Percentiles rank a stretch among this genome's conserved stretches.
phyloP scores from a whole-genome alignment of 257 asterid species.

The Striga asiatica region DNA sequence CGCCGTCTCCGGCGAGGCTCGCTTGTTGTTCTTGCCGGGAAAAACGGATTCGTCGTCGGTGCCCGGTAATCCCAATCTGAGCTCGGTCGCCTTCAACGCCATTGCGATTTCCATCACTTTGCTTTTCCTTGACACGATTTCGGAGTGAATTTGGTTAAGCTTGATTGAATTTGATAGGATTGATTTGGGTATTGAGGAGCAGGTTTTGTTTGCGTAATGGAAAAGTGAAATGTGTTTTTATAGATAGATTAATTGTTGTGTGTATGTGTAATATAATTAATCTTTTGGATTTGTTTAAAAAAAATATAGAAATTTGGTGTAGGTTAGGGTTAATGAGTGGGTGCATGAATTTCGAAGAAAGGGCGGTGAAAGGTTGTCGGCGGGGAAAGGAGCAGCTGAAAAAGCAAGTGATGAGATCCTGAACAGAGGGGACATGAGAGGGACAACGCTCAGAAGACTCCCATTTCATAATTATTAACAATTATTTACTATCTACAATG shows the following conservation, averaged over 20 bases:
- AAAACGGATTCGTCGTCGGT: slow-evolving; percentile 24
- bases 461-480: not conserved
- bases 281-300: not conserved
- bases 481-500: too few relatives aligned
- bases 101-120: slow-evolving; percentile 21
- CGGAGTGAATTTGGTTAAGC: too few relatives aligned
- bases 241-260: slow-evolving; percentile 1
- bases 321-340: too few relatives aligned
- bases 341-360: slow-evolving; percentile 33
- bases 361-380: slow-evolving; percentile 32
- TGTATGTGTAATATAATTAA: not conserved
- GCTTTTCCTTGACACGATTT: too few relatives aligned
- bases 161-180: not conserved
- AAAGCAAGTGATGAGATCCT: slow-evolving; percentile 24
- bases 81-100: slow-evolving; percentile 47
- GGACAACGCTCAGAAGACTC: slow-evolving; percentile 39
- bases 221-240: slow-evolving; percentile 5
- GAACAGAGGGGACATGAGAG: slow-evolving; percentile 34
- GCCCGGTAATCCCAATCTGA: slow-evolving; percentile 51
- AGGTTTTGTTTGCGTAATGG: not conserved
- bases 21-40: slow-evolving; percentile 26
- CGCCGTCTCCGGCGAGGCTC: slow-evolving; percentile 31
- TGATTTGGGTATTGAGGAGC: slow-evolving; percentile 2
- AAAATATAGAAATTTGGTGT: too few relatives aligned
- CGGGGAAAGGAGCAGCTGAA: slow-evolving; percentile 21